phyloP scores from a whole-genome alignment of 495 filamentous ascomycete genomes.

The Thermothielavioides terrestris region DNA sequence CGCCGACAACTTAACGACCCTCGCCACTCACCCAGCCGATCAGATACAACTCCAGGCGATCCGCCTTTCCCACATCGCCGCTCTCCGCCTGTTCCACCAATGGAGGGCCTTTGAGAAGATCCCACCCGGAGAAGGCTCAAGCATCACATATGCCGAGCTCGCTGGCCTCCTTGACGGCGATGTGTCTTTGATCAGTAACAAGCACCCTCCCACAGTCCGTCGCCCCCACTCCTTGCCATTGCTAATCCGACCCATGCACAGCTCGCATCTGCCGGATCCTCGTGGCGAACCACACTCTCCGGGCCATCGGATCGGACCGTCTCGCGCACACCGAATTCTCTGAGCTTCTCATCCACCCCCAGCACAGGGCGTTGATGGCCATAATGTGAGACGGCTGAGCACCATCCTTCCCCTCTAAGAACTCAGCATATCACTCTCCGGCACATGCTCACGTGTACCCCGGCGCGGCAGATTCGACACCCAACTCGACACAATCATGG shows the following conservation, averaged over 20 bases:
- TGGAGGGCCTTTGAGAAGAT: constrained; percentile 28
- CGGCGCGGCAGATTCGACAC: constrained; percentile 15
- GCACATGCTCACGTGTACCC: too few species aligned
- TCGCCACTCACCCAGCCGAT: constrained; percentile 2
- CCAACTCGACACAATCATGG: constrained; percentile 3
- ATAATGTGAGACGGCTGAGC: too few species aligned
- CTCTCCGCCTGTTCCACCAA: constrained; percentile 21
- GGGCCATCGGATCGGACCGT: constrained; percentile 7
- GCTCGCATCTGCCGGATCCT: constrained; percentile 14
- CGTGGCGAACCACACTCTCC: constrained; percentile 9
- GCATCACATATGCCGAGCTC: constrained; percentile 20
- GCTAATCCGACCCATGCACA: background rate
- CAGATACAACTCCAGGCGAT: background rate
- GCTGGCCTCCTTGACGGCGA: constrained; percentile 18
- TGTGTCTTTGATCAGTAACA: constrained; percentile 18
- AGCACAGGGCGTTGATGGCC: too few species aligned
- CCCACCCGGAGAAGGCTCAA: constrained; percentile 7
- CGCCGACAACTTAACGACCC: background rate
- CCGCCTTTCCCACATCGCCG: constrained; percentile 5
- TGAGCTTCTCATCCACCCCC: background rate
- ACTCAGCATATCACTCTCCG: too few species aligned
- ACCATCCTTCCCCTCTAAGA: too few species aligned
- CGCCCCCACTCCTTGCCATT: background rate
- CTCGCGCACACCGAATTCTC: constrained; percentile 18
- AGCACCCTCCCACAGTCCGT: background rate